These are phyloP conservation scores for Tulasnella calospora DNA, from an alignment of 768 basidiomycete species.

Conservation along the genomic window DNA sequence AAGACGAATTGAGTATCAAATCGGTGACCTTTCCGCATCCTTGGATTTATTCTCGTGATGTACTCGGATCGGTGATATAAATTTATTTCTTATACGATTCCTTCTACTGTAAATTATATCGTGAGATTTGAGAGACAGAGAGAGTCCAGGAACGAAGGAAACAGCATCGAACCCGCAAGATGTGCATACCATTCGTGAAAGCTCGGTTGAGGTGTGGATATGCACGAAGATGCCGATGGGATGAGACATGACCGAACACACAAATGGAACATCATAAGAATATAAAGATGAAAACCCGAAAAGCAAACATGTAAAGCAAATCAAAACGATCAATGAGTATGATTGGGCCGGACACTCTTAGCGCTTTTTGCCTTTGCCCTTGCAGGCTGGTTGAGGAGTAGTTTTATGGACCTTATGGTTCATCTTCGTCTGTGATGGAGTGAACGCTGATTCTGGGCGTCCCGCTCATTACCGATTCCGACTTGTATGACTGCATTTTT, in stretches of 20 bases:
- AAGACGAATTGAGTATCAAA: neutral
- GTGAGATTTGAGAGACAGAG: too few relatives aligned
- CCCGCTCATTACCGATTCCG: neutral
- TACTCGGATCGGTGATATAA: too few relatives aligned
- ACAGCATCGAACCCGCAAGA: neutral
- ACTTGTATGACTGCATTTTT: too few relatives aligned
- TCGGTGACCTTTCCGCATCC: neutral
- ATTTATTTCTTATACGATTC: too few relatives aligned
- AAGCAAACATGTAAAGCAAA: neutral
- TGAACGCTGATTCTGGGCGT: neutral
- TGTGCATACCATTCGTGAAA: neutral
- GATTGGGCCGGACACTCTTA: neutral
- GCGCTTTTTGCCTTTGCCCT: neutral
- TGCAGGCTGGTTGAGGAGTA: neutral
- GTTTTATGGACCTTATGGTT: too few relatives aligned
- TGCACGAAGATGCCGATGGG: neutral
- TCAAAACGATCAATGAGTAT: neutral
- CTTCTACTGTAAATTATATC: too few relatives aligned
- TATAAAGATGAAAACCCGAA: neutral
- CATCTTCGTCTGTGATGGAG: conserved; percentile 4
- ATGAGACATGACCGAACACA: neutral
- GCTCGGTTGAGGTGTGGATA: neutral
- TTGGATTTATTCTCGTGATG: too few relatives aligned
- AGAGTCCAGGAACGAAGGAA: too few relatives aligned
- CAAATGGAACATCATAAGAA: neutral